Conservation (phyloP, 768 basidiomycete species). For the Megacollybia marginata region DNA sequence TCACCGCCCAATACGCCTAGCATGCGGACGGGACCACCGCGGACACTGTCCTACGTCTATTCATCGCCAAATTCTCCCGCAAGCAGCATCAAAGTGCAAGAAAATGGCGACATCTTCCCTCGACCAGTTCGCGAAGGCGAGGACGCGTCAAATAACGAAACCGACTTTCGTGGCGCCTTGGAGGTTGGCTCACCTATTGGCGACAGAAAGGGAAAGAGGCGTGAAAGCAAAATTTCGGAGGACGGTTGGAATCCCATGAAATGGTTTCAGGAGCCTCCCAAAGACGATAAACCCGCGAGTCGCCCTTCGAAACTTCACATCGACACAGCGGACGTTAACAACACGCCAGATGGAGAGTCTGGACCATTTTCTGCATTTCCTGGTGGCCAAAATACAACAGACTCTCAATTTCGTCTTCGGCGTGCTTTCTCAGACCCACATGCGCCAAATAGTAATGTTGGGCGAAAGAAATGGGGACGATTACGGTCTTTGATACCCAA, state of each 20-base stretch:
- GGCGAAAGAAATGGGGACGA: constrained; percentile 48
- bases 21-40: constrained; percentile 63
- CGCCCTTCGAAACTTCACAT: constrained; percentile 1
- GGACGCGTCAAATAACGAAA: constrained; percentile 22
- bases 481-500: constrained; percentile 61
- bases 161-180: constrained; percentile 56
- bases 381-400: constrained; percentile 1
- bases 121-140: constrained; percentile 24
- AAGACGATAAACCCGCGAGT: constrained; percentile 33
- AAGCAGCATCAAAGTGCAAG: constrained; percentile 13
- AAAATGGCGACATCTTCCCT: constrained; percentile 18
- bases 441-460: constrained; percentile 14
- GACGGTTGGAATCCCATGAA: constrained; percentile 48
- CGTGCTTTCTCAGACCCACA: constrained; percentile 18
- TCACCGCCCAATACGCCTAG: constrained; percentile 46
- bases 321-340: not conserved
- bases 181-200: constrained; percentile 38
- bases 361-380: constrained; percentile 1
- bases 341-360: constrained; percentile 1
- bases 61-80: constrained; percentile 26
- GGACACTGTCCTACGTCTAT: constrained; percentile 63
- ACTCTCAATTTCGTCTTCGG: constrained; percentile 1
- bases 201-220: constrained; percentile 50
- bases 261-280: constrained; percentile 48
- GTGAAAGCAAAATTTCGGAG: constrained; percentile 39